phyloP scores from a whole-genome alignment of 163 green algal species.

The Chlorella variabilis region DNA sequence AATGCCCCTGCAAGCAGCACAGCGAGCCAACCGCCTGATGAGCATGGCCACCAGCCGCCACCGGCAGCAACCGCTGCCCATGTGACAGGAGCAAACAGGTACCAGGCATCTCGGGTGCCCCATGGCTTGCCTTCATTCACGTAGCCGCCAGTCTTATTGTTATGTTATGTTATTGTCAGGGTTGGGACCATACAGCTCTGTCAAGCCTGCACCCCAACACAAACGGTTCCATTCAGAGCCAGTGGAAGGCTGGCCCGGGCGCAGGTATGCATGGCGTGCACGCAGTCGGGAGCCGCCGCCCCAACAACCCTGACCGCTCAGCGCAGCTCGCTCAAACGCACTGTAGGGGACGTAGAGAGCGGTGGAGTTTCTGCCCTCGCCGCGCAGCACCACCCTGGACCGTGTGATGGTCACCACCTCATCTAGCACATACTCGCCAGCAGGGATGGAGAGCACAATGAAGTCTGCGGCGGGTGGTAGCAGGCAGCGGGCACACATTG shows the following conservation, averaged over 20 bases:
- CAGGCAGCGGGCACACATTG: too few species aligned
- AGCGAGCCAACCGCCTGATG: background rate
- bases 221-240: too few species aligned
- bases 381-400: slow-evolving; percentile 17
- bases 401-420: background rate
- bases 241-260: too few species aligned
- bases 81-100: too few species aligned
- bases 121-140: slow-evolving; percentile 9
- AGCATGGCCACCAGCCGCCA: background rate
- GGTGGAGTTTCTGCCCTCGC: background rate
- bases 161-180: too few species aligned
- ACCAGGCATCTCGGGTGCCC: too few species aligned
- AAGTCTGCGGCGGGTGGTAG: background rate
- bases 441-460: slow-evolving; percentile 4
- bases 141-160: background rate
- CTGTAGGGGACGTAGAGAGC: slow-evolving; percentile 18
- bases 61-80: too few species aligned
- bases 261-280: too few species aligned
- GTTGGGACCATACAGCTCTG: slow-evolving; percentile 5
- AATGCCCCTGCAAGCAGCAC: background rate
- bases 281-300: background rate
- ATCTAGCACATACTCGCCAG: background rate
- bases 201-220: slow-evolving; percentile 9
- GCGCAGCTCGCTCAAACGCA: too few species aligned
- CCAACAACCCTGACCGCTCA: too few species aligned